Conservation (phyloP, 1,139 yeast genomes). For the Debaryomyces robertsiae region DNA sequence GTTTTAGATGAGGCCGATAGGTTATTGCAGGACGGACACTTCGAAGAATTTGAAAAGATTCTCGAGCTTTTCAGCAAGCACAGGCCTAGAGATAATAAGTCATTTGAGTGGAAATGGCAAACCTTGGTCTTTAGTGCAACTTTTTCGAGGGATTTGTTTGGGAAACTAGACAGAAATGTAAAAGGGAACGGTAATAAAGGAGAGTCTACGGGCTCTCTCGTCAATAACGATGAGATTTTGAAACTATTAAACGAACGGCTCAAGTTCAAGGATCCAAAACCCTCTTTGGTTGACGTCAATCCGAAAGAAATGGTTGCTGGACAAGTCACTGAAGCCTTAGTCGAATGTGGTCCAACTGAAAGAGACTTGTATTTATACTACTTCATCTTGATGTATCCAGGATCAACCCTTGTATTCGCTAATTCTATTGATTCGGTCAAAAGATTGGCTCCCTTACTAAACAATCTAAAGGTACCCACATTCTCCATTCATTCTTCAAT, state of each 20-base stretch:
- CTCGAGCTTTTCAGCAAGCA: conserved; percentile 57
- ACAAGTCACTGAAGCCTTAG: conserved; percentile 78
- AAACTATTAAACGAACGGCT: conserved; percentile 58
- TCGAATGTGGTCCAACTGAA: conserved; percentile 89
- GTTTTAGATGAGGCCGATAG: conserved; percentile 98
- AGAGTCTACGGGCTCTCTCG: conserved; percentile 34
- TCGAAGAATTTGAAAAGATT: conserved; percentile 86
- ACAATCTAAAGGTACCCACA: conserved; percentile 68
- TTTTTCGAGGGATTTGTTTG: conserved; percentile 79
- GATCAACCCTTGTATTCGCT: conserved; percentile 87
- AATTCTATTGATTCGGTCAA: conserved; percentile 94
- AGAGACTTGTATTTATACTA: conserved; percentile 90
- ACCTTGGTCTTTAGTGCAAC: conserved; percentile 95
- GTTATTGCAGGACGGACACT: conserved; percentile 92
- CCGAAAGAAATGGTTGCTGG: conserved; percentile 82
- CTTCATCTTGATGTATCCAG: conserved; percentile 83
- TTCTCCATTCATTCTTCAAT: conserved; percentile 90
- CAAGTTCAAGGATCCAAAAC: conserved; percentile 59
- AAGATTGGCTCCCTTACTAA: conserved; percentile 75
- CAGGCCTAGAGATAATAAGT: conserved; percentile 28
- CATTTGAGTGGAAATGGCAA: conserved; percentile 66
- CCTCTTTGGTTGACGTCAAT: conserved; percentile 77
- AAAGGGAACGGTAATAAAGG: conserved; percentile 27
- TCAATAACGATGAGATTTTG: conserved; percentile 56
- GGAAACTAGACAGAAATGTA: conserved; percentile 58